Evolutionary conservation across 805 yeast genomes (phyloP).

Genomic region (Candida mattraensis): DNA sequence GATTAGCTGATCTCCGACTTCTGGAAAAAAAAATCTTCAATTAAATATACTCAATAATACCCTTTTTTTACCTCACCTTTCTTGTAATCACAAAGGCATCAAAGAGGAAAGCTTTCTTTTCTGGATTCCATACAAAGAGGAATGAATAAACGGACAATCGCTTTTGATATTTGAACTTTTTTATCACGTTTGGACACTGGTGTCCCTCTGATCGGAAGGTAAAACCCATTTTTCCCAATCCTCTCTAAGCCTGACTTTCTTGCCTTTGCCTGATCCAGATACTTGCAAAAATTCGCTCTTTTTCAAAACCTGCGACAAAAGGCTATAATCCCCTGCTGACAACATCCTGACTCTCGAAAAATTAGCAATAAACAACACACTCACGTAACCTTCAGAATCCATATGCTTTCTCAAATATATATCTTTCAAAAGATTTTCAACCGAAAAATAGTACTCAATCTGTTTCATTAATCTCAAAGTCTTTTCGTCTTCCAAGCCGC

Average conservation of each 20-base stretch:
- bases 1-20: slow-evolving; percentile 23
- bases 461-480: slow-evolving; percentile 41
- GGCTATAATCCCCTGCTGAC: slow-evolving; percentile 44
- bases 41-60: background rate
- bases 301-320: slow-evolving; percentile 35
- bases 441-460: slow-evolving; percentile 83
- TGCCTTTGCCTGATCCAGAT: slow-evolving; percentile 31
- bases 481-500: slow-evolving; percentile 13
- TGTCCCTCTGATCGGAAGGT: slow-evolving; percentile 43
- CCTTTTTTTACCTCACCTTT: too few species aligned
- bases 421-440: slow-evolving; percentile 84
- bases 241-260: slow-evolving; percentile 55
- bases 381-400: slow-evolving; percentile 70
- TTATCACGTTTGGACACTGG: slow-evolving; percentile 5
- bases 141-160: slow-evolving; percentile 3
- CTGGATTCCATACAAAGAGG: background rate
- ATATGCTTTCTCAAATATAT: slow-evolving; percentile 73
- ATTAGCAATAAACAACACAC: slow-evolving; percentile 53
- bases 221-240: slow-evolving; percentile 72
- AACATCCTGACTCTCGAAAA: slow-evolving; percentile 73
- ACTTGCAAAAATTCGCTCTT: slow-evolving; percentile 34
- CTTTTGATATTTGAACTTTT: background rate
- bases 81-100: too few species aligned
- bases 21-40: slow-evolving; percentile 25
- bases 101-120: too few species aligned